Conservation (phyloP, 495 filamentous ascomycete species). For the Physcia stellaris region DNA sequence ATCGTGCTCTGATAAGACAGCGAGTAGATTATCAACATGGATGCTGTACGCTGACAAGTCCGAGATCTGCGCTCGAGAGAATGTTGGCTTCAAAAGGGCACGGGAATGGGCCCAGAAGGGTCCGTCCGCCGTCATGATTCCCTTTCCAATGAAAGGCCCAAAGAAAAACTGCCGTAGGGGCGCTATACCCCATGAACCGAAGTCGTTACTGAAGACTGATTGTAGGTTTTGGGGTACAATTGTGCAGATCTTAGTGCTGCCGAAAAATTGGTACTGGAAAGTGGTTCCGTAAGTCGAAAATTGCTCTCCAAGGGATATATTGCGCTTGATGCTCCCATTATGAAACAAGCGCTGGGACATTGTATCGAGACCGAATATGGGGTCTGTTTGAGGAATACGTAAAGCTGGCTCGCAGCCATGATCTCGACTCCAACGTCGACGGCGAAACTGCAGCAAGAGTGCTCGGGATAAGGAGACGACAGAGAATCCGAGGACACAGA, state of each 20-base stretch:
- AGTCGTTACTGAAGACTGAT: constrained; percentile 4
- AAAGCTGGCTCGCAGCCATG: not conserved
- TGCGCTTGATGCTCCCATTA: not conserved
- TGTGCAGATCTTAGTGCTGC: constrained; percentile 4
- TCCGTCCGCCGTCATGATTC: constrained; percentile 29
- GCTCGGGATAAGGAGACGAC: not conserved
- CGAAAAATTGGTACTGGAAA: constrained; percentile 20
- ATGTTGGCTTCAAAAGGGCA: constrained; percentile 27
- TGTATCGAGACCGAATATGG: not conserved
- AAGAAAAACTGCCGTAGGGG: constrained; percentile 9
- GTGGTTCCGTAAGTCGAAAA: constrained; percentile 21
- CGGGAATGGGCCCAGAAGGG: constrained; percentile 26
- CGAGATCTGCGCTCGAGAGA: constrained; percentile 18
- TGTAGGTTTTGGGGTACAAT: constrained; percentile 8
- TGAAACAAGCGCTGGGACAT: not conserved
- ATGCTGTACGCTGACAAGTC: constrained; percentile 13
- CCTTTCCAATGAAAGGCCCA: constrained; percentile 20
- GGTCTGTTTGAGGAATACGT: not conserved
- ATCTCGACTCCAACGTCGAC: not conserved
- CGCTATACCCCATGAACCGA: constrained; percentile 20
- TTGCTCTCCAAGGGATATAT: not conserved
- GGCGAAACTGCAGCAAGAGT: not conserved
- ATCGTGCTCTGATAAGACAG: not conserved
- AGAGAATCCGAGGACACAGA: not conserved
- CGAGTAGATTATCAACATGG: not conserved